These are phyloP conservation scores for Tilletia setariae DNA, from an alignment of 1,284 basidiomycete genomes.

Conservation along the genomic window DNA sequence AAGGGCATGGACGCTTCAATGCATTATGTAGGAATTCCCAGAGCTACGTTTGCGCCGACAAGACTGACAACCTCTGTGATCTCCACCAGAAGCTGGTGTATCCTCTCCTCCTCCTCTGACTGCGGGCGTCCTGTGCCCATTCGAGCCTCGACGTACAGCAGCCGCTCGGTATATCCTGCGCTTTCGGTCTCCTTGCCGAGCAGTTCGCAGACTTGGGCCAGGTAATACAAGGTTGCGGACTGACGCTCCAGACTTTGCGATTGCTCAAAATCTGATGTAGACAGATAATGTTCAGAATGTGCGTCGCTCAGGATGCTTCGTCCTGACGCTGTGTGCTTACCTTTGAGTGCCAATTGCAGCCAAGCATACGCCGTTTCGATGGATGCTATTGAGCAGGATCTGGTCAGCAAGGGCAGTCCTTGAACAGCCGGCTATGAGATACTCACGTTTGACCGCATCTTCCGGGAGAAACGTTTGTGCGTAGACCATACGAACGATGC, in stretches of 20 bases:
- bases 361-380: neutral
- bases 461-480: neutral
- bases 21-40: constrained; percentile 10
- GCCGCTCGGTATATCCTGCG: neutral
- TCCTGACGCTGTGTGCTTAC: neutral
- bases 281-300: neutral
- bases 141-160: neutral
- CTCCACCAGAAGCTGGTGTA: neutral
- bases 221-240: neutral
- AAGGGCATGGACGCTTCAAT: too few relatives aligned
- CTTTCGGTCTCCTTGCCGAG: neutral
- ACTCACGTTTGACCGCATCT: neutral
- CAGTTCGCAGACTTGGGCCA: neutral
- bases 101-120: neutral
- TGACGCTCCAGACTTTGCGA: neutral
- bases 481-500: neutral
- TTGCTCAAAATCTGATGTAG: neutral
- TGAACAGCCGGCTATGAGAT: neutral
- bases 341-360: neutral
- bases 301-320: too few relatives aligned
- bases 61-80: neutral
- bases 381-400: too few relatives aligned
- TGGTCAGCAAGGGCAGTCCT: too few relatives aligned
- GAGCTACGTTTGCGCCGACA: neutral
- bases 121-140: neutral